Evolutionary conservation across 768 basidiomycete species (phyloP).

Genomic region (Leccinum ochraceum): DNA sequence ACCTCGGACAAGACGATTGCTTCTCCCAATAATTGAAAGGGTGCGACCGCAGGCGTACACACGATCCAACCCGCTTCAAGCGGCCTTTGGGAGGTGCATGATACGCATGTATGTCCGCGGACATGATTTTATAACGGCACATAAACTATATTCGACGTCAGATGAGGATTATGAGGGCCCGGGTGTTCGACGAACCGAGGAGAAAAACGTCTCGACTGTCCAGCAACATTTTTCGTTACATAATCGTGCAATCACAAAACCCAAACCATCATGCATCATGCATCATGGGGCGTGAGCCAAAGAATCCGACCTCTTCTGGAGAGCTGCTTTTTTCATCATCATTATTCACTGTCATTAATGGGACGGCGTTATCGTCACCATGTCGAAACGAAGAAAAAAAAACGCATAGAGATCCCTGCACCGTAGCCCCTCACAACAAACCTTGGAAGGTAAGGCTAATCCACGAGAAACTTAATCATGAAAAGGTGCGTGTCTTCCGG

Average conservation of each 20-base stretch:
- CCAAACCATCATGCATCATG: too few relatives aligned
- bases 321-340: neutral
- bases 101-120: too few relatives aligned
- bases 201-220: too few relatives aligned
- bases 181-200: too few relatives aligned
- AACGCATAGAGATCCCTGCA: neutral
- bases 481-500: too few relatives aligned
- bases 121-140: too few relatives aligned
- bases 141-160: too few relatives aligned
- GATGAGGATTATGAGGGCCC: too few relatives aligned
- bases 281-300: neutral
- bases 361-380: neutral
- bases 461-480: neutral
- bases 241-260: neutral
- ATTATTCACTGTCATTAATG: neutral
- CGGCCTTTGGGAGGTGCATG: too few relatives aligned
- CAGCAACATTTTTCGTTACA: neutral
- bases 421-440: neutral
- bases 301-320: neutral
- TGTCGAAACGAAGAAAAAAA: neutral
- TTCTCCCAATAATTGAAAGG: conserved; percentile 40
- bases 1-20: conserved; percentile 87
- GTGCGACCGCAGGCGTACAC: too few relatives aligned
- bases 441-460: neutral
- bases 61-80: too few relatives aligned